Evolutionary conservation across 768 basidiomycete species (phyloP).

Genomic region (Tylopilus intermedius): DNA sequence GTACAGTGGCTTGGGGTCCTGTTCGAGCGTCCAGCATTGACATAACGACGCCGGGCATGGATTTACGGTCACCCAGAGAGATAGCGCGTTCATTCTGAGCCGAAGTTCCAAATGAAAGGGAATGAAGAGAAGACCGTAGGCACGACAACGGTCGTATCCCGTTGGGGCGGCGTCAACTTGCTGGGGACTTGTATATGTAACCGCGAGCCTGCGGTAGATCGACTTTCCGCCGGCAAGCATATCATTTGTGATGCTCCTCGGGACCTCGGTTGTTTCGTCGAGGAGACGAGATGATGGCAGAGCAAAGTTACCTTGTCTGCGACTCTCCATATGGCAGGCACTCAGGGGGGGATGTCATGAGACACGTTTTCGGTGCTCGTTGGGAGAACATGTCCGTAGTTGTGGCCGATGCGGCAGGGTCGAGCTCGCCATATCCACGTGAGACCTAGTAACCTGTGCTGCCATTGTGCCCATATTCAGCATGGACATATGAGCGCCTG

Average conservation of each 20-base stretch:
- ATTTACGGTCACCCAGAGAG: neutral
- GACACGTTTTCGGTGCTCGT: neutral
- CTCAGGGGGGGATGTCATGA: no score
- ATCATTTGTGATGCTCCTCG: constrained; percentile 2
- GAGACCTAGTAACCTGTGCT: neutral
- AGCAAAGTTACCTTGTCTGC: neutral
- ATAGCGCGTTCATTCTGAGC: neutral
- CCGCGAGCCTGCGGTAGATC: neutral
- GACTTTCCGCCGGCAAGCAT: neutral
- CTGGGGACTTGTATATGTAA: neutral
- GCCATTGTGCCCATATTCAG: neutral
- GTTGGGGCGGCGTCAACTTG: neutral
- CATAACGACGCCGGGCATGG: neutral
- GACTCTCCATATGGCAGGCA: neutral
- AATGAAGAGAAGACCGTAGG: constrained; percentile 3
- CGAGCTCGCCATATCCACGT: neutral
- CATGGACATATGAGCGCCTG: neutral
- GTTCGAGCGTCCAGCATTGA: neutral
- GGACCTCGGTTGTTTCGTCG: constrained; percentile 13
- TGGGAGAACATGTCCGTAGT: neutral
- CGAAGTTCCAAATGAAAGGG: constrained; percentile 1
- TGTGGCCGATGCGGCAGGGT: no score
- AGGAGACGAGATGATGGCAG: neutral
- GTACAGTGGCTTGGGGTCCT: neutral
- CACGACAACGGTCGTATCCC: constrained; percentile 6